Evolutionary conservation across 805 yeast genomes (phyloP).

Genomic region (Clavispora carvajalis): DNA sequence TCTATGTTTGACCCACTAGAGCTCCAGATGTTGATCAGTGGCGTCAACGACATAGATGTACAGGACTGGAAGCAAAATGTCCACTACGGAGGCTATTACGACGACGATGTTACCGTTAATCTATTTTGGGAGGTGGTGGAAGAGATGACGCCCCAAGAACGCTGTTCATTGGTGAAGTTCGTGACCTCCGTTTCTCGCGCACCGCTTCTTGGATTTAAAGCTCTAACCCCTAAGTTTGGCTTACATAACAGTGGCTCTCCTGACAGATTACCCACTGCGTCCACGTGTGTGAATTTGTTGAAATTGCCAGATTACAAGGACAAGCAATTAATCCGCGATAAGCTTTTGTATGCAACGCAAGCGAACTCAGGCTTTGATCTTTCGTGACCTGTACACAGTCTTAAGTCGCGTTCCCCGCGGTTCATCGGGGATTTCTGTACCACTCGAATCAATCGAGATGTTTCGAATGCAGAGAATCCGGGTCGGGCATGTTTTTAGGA

Average conservation of each 20-base stretch:
- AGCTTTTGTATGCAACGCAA: conserved; percentile 72
- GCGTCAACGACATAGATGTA: conserved; percentile 68
- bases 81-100: conserved; percentile 59
- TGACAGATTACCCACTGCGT: conserved; percentile 77
- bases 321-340: conserved; percentile 40
- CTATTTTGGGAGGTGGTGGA: conserved; percentile 72
- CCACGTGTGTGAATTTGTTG: conserved; percentile 87
- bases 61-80: conserved; percentile 62
- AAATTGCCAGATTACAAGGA: conserved; percentile 76
- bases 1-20: conserved; percentile 81
- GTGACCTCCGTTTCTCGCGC: conserved; percentile 91
- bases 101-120: conserved; percentile 51
- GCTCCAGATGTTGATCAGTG: conserved; percentile 67
- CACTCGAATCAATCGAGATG: too few relatives aligned
- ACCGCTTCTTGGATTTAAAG: conserved; percentile 78
- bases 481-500: not conserved
- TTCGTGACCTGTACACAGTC: conserved; percentile 6
- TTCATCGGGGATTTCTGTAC: not conserved
- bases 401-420: not conserved
- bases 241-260: conserved; percentile 59
- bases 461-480: not conserved
- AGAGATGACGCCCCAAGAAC: conserved; percentile 62
- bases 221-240: conserved; percentile 66
- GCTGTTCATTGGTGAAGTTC: conserved; percentile 68
- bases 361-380: conserved; percentile 87